phyloP scores from a whole-genome alignment of 2,329 filamentous ascomycete genomes.

The Colletotrichum sp. region DNA sequence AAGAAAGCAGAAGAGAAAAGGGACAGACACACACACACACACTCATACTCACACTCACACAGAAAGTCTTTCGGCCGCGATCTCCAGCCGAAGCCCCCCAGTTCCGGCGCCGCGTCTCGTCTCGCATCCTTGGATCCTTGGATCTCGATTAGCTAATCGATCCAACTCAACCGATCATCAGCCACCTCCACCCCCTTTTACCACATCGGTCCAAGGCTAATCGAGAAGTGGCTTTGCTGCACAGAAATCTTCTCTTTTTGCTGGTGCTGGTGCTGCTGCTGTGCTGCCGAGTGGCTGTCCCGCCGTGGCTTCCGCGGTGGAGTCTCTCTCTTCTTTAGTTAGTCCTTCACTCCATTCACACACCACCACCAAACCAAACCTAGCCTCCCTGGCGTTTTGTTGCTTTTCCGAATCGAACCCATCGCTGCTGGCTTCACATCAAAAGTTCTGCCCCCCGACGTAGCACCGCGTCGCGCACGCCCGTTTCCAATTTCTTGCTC shows the following conservation, averaged over 20 bases:
- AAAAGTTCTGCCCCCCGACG: background rate
- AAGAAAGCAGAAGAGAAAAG: background rate
- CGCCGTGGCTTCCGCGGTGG: background rate
- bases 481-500: background rate
- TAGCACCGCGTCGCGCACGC: background rate
- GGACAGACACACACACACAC: background rate
- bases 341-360: background rate
- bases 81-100: background rate
- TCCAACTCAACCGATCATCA: background rate
- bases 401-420: background rate
- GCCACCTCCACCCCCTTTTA: background rate
- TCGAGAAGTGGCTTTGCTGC: background rate
- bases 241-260: background rate
- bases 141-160: background rate
- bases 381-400: background rate
- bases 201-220: background rate
- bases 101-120: background rate
- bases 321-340: background rate
- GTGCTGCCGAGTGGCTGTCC: background rate
- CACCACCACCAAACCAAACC: background rate
- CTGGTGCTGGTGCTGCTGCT: too few species aligned
- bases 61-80: background rate
- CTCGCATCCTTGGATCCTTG: background rate
- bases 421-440: background rate
- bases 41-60: background rate